phyloP scores from a whole-genome alignment of 805 yeast species.

The Candida railenensis region DNA sequence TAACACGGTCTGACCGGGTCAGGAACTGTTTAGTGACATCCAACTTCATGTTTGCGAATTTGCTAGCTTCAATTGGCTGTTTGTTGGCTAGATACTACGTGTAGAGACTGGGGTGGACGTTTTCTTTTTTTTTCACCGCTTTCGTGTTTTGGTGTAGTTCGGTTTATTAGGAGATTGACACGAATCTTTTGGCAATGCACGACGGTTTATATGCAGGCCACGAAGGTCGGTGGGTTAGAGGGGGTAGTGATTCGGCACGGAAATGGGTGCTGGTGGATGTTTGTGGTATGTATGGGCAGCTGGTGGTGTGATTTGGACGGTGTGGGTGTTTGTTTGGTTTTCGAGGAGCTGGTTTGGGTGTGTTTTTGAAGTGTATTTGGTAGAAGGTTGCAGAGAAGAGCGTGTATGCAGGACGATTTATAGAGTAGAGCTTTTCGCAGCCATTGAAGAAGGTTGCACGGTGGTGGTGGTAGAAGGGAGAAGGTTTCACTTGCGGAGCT shows the following conservation, averaged over 20 bases:
- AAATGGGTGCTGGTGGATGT: background rate
- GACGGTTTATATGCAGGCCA: background rate
- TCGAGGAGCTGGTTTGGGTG: too few species aligned
- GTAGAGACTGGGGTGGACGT: background rate
- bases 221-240: background rate
- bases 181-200: background rate
- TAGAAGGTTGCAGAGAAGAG: too few species aligned
- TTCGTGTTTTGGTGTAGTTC: background rate
- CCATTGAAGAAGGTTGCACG: background rate
- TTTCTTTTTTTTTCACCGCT: background rate
- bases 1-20: slow-evolving; percentile 93
- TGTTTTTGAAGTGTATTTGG: too few species aligned
- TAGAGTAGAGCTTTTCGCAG: too few species aligned
- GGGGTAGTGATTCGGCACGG: background rate
- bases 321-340: background rate
- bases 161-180: background rate
- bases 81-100: too few species aligned
- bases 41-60: slow-evolving; percentile 31
- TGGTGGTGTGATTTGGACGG: slow-evolving; percentile 1
- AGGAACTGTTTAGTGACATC: slow-evolving; percentile 73
- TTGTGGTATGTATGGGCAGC: background rate
- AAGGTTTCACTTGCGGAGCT: too few species aligned
- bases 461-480: too few species aligned
- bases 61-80: background rate
- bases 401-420: too few species aligned